Percentiles rank a stretch among this genome's conserved stretches.
phyloP scores from a whole-genome alignment of 2,329 filamentous ascomycete genomes.

The Harringtonia aguacate region DNA sequence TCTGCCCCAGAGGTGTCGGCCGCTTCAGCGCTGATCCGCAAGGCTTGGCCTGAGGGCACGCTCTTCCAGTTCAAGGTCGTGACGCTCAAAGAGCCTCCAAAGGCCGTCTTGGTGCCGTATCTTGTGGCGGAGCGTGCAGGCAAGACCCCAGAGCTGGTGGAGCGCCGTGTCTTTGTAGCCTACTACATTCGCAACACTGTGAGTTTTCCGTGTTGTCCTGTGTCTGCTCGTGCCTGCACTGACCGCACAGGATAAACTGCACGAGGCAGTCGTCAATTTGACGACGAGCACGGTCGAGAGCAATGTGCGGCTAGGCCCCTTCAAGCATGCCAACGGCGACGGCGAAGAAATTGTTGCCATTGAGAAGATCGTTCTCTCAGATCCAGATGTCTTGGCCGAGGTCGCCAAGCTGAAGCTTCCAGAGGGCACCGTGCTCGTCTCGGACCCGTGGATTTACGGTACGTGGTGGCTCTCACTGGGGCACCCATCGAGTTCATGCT shows the following conservation, averaged over 20 bases:
- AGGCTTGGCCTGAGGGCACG: constrained; percentile 42
- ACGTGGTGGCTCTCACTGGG: too few relatives aligned
- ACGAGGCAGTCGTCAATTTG: constrained; percentile 39
- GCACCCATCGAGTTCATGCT: too few relatives aligned
- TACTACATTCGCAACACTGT: constrained; percentile 53
- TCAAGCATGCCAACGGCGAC: constrained; percentile 47
- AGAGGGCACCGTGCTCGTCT: constrained; percentile 44
- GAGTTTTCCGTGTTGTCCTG: too few relatives aligned
- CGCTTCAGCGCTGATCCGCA: constrained; percentile 35
- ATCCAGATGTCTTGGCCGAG: constrained; percentile 46
- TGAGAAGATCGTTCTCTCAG: constrained; percentile 42
- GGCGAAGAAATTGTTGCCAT: constrained; percentile 47
- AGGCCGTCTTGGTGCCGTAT: constrained; percentile 38
- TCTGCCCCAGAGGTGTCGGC: constrained; percentile 44
- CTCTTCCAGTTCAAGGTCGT: constrained; percentile 52
- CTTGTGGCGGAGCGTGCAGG: constrained; percentile 36
- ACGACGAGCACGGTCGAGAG: constrained; percentile 2
- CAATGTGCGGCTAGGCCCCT: constrained; percentile 26
- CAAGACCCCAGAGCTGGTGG: constrained; percentile 25
- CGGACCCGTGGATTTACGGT: constrained; percentile 57
- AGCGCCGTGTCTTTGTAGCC: constrained; percentile 41
- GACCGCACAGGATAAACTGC: constrained; percentile 40
- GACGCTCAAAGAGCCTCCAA: constrained; percentile 47
- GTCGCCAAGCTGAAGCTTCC: constrained; percentile 52
- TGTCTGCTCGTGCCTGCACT: too few relatives aligned